A percentile compares a stretch with the other conserved stretches of the same genome.
Conservation (phyloP, 768 basidiomycete genomes). For the Mycena rosella region DNA sequence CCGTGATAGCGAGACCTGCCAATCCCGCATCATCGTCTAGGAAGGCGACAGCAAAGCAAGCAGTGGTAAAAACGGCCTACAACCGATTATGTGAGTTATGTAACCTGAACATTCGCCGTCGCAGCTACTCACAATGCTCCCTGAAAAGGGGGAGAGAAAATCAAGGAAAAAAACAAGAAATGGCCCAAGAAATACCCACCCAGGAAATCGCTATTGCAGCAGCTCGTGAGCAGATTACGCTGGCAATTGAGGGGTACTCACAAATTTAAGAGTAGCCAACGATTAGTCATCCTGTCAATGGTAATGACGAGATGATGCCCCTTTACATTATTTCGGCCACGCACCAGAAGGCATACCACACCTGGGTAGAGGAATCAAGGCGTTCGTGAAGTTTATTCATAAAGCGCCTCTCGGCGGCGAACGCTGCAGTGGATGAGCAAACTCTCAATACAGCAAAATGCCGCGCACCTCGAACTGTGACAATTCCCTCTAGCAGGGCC, state of each 20-base stretch:
- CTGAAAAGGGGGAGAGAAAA: not conserved
- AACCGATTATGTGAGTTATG: not conserved
- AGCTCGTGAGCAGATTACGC: too few species aligned
- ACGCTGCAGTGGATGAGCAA: conserved; percentile 72
- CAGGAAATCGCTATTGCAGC: conserved; percentile 28
- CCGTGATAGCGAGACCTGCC: conserved; percentile 60
- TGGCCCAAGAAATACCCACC: conserved; percentile 1
- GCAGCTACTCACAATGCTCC: conserved; percentile 17
- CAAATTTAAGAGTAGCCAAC: conserved; percentile 29
- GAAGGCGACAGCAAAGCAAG: conserved; percentile 78
- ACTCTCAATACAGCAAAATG: conserved; percentile 57
- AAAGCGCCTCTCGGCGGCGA: conserved; percentile 85
- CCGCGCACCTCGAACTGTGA: conserved; percentile 68
- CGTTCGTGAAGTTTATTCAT: conserved; percentile 79
- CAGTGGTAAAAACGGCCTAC: conserved; percentile 76
- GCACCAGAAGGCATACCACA: conserved; percentile 79
- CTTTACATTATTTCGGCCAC: conserved; percentile 62
- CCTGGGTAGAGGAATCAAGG: conserved; percentile 83
- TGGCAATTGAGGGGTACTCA: too few species aligned
- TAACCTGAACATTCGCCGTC: not conserved
- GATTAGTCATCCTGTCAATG: conserved; percentile 44
- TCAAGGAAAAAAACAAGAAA: conserved; percentile 7
- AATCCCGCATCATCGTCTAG: conserved; percentile 66
- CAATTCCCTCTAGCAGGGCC: conserved; percentile 87
- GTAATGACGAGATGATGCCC: conserved; percentile 80